These are phyloP conservation scores for Termitomyces sp. DNA, from an alignment of 768 basidiomycete genomes.

Conservation along the genomic window DNA sequence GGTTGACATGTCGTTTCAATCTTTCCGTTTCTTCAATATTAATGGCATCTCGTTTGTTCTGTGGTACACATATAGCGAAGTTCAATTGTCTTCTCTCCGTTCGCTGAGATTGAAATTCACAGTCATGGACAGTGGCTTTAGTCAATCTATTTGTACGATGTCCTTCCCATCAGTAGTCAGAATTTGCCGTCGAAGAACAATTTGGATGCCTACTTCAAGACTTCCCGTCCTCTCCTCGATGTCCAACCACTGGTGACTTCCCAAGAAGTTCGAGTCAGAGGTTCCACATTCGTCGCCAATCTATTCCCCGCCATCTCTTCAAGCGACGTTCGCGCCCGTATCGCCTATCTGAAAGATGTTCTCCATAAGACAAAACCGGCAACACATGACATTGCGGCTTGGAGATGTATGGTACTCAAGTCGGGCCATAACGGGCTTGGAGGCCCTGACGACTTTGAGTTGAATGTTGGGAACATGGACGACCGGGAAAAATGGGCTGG, in stretches of 20 bases:
- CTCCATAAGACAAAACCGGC: slow-evolving; percentile 55
- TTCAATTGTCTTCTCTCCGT: not conserved
- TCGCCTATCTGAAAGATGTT: slow-evolving; percentile 50
- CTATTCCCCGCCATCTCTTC: slow-evolving; percentile 51
- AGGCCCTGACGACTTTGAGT: slow-evolving; percentile 73
- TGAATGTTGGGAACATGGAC: slow-evolving; percentile 59
- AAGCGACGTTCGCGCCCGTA: slow-evolving; percentile 42
- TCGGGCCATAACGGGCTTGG: slow-evolving; percentile 56
- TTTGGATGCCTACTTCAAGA: slow-evolving; percentile 50
- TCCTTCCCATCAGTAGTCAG: no score
- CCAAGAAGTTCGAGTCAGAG: slow-evolving; percentile 71
- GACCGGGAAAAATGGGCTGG: slow-evolving; percentile 78
- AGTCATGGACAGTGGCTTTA: no score
- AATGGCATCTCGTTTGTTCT: not conserved
- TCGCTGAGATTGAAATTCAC: not conserved
- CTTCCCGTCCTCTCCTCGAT: slow-evolving; percentile 36
- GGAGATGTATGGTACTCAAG: slow-evolving; percentile 73
- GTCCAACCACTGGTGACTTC: slow-evolving; percentile 45
- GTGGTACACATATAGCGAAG: not conserved
- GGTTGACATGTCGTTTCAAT: no score
- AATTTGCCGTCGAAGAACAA: slow-evolving; percentile 7
- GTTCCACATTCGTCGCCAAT: slow-evolving; percentile 64
- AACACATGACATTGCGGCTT: slow-evolving; percentile 71
- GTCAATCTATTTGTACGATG: not conserved
- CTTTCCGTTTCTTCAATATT: no score